A percentile compares a stretch with the other conserved stretches of the same genome.
These are phyloP conservation scores for Rubia tinctorum DNA, from an alignment of 305 asterid genomes.

Conservation along the genomic window DNA sequence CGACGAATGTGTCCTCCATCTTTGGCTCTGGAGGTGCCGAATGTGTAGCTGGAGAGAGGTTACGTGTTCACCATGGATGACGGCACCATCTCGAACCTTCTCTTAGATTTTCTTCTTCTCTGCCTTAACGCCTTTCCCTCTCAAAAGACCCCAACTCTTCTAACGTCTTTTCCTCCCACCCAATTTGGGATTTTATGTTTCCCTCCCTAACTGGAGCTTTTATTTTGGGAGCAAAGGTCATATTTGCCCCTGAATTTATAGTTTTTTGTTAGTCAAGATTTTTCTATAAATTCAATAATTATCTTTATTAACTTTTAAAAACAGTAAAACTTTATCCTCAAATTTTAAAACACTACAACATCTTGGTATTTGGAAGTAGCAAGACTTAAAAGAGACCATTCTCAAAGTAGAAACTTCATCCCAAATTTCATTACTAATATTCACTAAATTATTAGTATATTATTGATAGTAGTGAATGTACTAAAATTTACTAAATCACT, in stretches of 20 bases:
- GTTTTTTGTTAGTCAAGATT: too few species aligned
- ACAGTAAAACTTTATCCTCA: too few species aligned
- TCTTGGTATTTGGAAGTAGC: conserved; percentile 80
- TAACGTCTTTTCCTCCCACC: background rate
- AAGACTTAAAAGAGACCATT: conserved; percentile 64
- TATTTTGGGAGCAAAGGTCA: background rate
- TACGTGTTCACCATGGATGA: conserved; percentile 72
- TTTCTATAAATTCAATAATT: too few species aligned
- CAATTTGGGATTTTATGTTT: background rate
- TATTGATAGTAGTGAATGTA: too few species aligned
- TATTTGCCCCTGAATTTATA: too few species aligned
- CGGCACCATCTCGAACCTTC: conserved; percentile 33
- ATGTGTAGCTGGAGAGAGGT: conserved; percentile 80
- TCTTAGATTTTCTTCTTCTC: conserved; percentile 2
- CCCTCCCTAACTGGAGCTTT: background rate
- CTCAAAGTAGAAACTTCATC: conserved; percentile 50
- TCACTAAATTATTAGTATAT: too few species aligned
- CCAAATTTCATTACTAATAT: too few species aligned
- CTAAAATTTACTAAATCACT: too few species aligned
- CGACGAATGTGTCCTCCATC: conserved; percentile 86
- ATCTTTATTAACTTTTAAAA: too few species aligned
- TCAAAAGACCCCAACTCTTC: conserved; percentile 1
- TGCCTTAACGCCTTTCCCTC: conserved; percentile 3
- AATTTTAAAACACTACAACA: too few species aligned
- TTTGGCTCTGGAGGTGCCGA: conserved; percentile 85